Evolutionary conservation across 2,329 filamentous ascomycete genomes (phyloP), one percentile per base, ranked within the genome.

Genomic region (Nigrospora oryzae): DNA sequence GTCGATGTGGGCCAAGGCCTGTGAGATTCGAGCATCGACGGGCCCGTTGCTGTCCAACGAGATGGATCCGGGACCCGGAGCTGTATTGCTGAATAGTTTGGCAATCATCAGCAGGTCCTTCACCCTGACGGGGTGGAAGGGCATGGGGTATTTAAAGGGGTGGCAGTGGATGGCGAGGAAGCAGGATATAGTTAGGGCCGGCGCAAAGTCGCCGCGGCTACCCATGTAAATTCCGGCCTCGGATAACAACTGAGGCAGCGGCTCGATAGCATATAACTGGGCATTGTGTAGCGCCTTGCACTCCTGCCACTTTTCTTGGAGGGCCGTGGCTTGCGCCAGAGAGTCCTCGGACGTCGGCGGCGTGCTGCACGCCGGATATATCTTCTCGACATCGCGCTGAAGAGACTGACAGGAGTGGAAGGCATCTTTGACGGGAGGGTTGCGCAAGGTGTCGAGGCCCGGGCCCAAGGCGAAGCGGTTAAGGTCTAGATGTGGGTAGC

Each of bases 91-190:
- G 6, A 81, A 58, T 2, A 79, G 60, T 49, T 75, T 75, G 38
- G 71, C 71, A 14, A 81, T 60, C 38, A 71, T 64, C 43, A 78
- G 63, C 11, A 79, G 55, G 11, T 69, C 68, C 53, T 75, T 76
- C 28, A 77, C 62, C 19, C 79, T 65, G 23, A 66, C 63, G 0
- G 68, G 67, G 39, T 72, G 66, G 52, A 77, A 78, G 0, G 75
- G 72, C 45, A 71, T 67, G 12, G 69, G 63, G 43, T 68, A 65
- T 36, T 68, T 70, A 54, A 71, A 73, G 0, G 77, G 71, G 31
- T 80, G 72, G 50, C 69, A 66, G 17, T 67, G 57, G 5, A 69
- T 62, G 5, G 71, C 68, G 0, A 70, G 53, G 17, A 80, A 69
- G 49, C 73, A 74, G 1, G 68, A 60, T 7, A 74, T 55, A 13